Conservation (phyloP, 345 rosid species). For the Camelina neglecta region DNA sequence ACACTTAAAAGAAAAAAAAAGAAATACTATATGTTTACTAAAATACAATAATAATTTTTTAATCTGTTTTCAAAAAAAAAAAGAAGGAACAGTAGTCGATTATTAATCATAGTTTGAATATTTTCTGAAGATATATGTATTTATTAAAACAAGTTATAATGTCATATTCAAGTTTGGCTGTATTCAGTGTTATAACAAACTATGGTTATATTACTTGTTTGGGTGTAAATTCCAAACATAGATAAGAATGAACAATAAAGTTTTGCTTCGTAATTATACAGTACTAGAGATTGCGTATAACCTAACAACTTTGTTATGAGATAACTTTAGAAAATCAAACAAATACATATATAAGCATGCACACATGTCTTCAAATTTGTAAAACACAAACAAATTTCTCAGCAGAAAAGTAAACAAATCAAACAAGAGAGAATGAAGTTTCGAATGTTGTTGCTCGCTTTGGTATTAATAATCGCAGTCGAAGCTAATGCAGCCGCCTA, state of each 20-base stretch:
- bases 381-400: background rate
- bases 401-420: background rate
- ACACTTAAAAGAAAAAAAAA: too few relatives aligned
- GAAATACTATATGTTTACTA: background rate
- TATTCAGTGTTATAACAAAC: background rate
- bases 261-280: too few relatives aligned
- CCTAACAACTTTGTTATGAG: conserved; percentile 4
- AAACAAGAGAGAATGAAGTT: conserved; percentile 20
- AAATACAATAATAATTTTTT: background rate
- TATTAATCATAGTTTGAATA: background rate
- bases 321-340: background rate
- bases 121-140: background rate
- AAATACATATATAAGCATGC: background rate
- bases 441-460: background rate
- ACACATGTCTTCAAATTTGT: background rate
- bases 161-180: background rate
- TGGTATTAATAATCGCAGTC: background rate
- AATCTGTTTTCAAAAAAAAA: background rate
- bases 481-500: background rate
- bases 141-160: background rate
- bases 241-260: background rate
- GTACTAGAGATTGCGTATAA: background rate
- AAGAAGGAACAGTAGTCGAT: background rate
- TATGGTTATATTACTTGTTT: background rate
- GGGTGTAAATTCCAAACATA: conserved; percentile 1